phyloP scores from a whole-genome alignment of 2,329 filamentous ascomycete genomes.

The Venturia carpophila region DNA sequence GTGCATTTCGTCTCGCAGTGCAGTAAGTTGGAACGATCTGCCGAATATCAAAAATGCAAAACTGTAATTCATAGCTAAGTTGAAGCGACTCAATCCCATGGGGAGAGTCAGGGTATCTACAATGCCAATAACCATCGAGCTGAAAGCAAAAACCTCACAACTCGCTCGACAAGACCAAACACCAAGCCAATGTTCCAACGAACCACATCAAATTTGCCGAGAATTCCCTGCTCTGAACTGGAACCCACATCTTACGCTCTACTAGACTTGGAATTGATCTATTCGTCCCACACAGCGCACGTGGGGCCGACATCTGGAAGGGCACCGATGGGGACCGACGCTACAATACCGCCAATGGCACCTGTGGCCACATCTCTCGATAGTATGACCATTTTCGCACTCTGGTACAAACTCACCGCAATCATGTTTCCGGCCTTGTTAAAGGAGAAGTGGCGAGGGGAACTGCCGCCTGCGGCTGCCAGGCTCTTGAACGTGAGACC shows the following conservation, averaged over 20 bases:
- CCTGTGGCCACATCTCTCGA: slow-evolving; percentile 53
- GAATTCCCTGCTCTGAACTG: neutral
- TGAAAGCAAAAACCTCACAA: neutral
- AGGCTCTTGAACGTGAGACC: slow-evolving; percentile 49
- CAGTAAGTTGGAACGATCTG: too few species aligned
- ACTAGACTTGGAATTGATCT: neutral
- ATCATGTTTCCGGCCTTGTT: slow-evolving; percentile 57
- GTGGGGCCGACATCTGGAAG: neutral
- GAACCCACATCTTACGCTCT: neutral
- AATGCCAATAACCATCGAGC: neutral
- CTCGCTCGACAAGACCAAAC: neutral
- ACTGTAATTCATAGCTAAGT: neutral
- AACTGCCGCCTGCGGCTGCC: slow-evolving; percentile 55
- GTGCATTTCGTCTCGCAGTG: too few species aligned
- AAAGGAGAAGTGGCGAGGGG: slow-evolving; percentile 60
- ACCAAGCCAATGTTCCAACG: neutral
- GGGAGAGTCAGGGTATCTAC: slow-evolving; percentile 9
- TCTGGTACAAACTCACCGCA: slow-evolving; percentile 58
- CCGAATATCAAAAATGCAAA: neutral
- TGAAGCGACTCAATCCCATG: neutral
- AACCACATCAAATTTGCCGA: too few species aligned
- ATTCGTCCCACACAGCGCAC: neutral
- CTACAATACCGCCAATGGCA: slow-evolving; percentile 38
- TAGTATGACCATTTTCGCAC: slow-evolving; percentile 54
- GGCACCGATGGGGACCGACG: neutral